Conservation (phyloP, 1,284 basidiomycete genomes). For the Ustanciosporium gigantosporum region DNA sequence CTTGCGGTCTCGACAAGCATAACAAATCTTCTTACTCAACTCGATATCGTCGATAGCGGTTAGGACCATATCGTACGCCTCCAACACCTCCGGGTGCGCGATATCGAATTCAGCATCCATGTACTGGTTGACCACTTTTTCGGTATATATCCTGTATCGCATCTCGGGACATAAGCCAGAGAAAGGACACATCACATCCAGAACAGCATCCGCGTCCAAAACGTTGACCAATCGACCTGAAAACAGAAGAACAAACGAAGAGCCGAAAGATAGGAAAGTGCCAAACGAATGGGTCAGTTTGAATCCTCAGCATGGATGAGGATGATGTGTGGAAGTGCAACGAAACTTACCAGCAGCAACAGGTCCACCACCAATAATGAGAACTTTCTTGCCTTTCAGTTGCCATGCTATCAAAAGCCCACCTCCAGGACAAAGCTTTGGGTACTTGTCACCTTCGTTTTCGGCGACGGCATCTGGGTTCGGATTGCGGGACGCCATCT, state of each 20-base stretch:
- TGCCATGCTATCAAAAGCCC: slow-evolving; percentile 86
- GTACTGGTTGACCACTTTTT: slow-evolving; percentile 44
- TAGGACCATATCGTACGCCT: slow-evolving; percentile 76
- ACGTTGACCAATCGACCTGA: slow-evolving; percentile 56
- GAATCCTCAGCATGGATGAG: no score
- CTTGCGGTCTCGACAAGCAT: slow-evolving; percentile 70
- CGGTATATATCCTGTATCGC: slow-evolving; percentile 44
- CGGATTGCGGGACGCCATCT: slow-evolving; percentile 36
- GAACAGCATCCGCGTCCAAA: slow-evolving; percentile 54
- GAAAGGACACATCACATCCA: slow-evolving; percentile 57
- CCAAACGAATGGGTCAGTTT: no score
- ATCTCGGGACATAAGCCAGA: slow-evolving; percentile 55
- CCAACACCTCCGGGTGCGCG: slow-evolving; percentile 9
- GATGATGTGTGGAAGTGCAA: not conserved
- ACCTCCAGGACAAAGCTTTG: slow-evolving; percentile 64
- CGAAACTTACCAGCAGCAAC: slow-evolving; percentile 70
- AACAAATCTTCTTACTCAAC: slow-evolving; percentile 72
- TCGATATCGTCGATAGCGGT: slow-evolving; percentile 87
- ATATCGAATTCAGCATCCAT: slow-evolving; percentile 60
- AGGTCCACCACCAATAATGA: slow-evolving; percentile 86
- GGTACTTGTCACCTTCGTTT: slow-evolving; percentile 36
- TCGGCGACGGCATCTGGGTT: slow-evolving; percentile 1
- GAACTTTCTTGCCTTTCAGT: slow-evolving; percentile 76
- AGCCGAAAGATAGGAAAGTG: not conserved
- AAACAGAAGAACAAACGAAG: not conserved